Evolutionary conservation across 2,329 filamentous ascomycete species (phyloP), one percentile per base, ranked within the genome.

Genomic region (Dactylellina cionopaga): DNA sequence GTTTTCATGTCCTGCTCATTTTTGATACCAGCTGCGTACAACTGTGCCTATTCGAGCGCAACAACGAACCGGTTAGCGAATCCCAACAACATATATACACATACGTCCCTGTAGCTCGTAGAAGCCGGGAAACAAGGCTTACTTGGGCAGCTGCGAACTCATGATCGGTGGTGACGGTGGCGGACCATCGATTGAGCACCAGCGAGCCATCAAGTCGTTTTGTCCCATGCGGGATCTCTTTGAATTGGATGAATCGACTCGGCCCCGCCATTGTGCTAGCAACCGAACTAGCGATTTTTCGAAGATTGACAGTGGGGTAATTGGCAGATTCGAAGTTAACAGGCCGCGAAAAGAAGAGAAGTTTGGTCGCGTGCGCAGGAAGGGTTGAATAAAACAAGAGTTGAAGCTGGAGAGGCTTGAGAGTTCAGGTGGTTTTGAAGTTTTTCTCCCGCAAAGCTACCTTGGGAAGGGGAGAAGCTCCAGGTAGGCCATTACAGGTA

Each of bases 141-240:
- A 91, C 92, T 86, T 96, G 92, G 47, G 94, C 92, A 25, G 92
- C 94, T 0, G 94, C 93, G 77, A 91, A 96, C 80, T 96, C 92
- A 88, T 96, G 92, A 63, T 86, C 90, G 64, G 86, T 88, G 9
- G 94, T 98, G 71, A 97, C 82, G 44, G 87, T 89, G 15, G 91
- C 87, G 3, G 92, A 96, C 86, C 91, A 96, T 72, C 90, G 88
- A 82, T 98, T 98, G 75, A 98, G 83, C 17, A 85, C 85, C n/a
- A 83, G 84, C 75, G 85, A 85, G 56, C 87, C 88, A 80, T 89
- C 84, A 62, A 64, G 70, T 47, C 75, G 75, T 54, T 74, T 74
- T 49, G 76, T 77, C 37, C 76, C 76, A 44, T 76, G 70, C 15
- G 76, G 76, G 54, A 76, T 58, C 60, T 75, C 69, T 47, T 70